Evolutionary conservation across 2,329 filamentous ascomycete genomes (phyloP), one percentile per base, ranked within the genome.

Genomic region (Xylaria digitata): DNA sequence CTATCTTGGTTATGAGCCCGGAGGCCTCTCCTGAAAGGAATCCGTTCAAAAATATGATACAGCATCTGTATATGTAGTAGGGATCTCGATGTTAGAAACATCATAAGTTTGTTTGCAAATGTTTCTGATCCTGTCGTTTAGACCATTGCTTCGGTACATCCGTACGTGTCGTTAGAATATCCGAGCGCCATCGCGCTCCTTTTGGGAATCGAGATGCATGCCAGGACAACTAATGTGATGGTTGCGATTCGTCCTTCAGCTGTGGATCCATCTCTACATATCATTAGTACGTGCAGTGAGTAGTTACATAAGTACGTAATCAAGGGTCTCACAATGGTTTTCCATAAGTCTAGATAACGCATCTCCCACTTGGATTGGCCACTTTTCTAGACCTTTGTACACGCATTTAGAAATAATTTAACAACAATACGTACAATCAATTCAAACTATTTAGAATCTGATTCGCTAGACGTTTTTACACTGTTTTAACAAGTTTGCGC

Each of bases 11-110:
- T 19, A 48, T 9, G 37, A 58, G 13, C 9, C 15, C 26, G 53
- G 59, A 66, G 59, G 64, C 59, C 64, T 66, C 64, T 53, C 26
- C 11, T n/a, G 32, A 30, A 58, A 49, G 53, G 48, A 53, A 34
- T 53, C 42, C 13, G 46, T 45, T 43, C 3, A n/a, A 34, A 21
- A 48, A 52, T 2, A n/a, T 58, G 54, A 63, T 48, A 52, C 58
- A 37, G 48, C 8, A 58, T 46, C 19, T 13, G 58, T 40, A 53
- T 9, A 52, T 53, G 53, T n/a, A 52, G 15, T 7, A 15, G 40
- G 30, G 54, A 48, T 49, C 48, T 37, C 5, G n/a, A 54, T 46
- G 26, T 40, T 23, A 15, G 55, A 63, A 55, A 58, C 40, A 32
- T 32, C 64, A 52, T 56, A 21, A 37, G 19, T 59, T 13, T 6